A percentile compares a stretch with the other conserved stretches of the same genome.
phyloP scores from a whole-genome alignment of 2,329 filamentous ascomycete species.

The Drechslerella dactyloides region DNA sequence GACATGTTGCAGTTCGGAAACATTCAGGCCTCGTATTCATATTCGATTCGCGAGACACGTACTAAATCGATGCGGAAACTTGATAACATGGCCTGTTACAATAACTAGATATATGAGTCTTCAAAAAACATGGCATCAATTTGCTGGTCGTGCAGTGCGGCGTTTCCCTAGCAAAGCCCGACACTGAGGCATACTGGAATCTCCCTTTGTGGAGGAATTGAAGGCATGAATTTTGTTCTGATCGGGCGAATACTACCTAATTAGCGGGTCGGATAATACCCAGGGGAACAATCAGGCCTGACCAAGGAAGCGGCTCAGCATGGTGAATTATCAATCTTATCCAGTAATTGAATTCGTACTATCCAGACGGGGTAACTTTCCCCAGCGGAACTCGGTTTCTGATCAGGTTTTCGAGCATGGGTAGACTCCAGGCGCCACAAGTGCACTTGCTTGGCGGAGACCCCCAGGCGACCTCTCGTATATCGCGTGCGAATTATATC shows the following conservation, averaged over 20 bases:
- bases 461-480: too few relatives aligned
- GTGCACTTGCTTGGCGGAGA: not conserved
- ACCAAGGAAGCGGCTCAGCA: not conserved
- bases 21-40: not conserved
- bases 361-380: too few relatives aligned
- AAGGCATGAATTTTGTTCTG: too few relatives aligned
- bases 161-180: too few relatives aligned
- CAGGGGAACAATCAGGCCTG: not conserved
- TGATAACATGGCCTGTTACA: too few relatives aligned
- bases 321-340: too few relatives aligned
- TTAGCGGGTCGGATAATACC: not conserved
- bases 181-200: too few relatives aligned
- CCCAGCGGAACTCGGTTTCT: not conserved
- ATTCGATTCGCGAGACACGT: not conserved
- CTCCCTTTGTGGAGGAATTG: too few relatives aligned
- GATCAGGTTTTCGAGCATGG: not conserved
- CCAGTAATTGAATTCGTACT: not conserved
- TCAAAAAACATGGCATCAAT: too few relatives aligned
- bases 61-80: not conserved
- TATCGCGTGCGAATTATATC: constrained; percentile 5
- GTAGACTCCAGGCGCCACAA: not conserved
- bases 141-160: too few relatives aligned
- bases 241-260: not conserved
- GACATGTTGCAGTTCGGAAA: not conserved
- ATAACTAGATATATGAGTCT: too few relatives aligned